Evolutionary conservation across 352 stramenopile species (phyloP).

Genomic region (Hyaloperonospora brassicae): DNA sequence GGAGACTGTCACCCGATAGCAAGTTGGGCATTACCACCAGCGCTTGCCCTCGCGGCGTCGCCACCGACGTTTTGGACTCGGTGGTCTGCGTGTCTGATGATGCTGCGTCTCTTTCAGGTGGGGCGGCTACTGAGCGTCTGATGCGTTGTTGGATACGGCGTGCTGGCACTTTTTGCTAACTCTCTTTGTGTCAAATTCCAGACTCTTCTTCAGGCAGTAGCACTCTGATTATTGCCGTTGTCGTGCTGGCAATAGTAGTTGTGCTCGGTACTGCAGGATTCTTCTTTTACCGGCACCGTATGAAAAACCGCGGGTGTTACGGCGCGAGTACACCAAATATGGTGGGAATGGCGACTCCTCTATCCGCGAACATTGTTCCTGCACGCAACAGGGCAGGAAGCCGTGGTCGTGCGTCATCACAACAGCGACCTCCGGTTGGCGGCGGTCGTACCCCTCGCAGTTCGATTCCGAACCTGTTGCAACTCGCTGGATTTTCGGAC

Average conservation of each 20-base stretch:
- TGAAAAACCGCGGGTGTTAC: constrained; percentile 33
- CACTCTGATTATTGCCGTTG: constrained; percentile 44
- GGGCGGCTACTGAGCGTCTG: constrained; percentile 15
- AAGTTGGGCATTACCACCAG: constrained; percentile 32
- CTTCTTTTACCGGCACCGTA: constrained; percentile 42
- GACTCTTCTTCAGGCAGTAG: constrained; percentile 31
- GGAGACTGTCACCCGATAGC: constrained; percentile 34
- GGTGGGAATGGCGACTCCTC: constrained; percentile 27
- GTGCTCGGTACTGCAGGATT: constrained; percentile 39
- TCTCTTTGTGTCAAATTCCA: constrained; percentile 8
- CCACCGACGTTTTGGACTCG: constrained; percentile 40
- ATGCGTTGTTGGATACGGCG: too few relatives aligned
- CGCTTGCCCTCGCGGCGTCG: constrained; percentile 30
- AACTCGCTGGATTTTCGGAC: constrained; percentile 25
- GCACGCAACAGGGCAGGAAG: constrained; percentile 20
- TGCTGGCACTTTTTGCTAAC: too few relatives aligned
- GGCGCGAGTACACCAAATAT: constrained; percentile 28
- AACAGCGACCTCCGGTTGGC: constrained; percentile 21
- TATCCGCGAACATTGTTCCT: constrained; percentile 25
- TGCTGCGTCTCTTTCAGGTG: constrained; percentile 12
- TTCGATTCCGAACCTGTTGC: constrained; percentile 28
- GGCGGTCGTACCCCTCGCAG: constrained; percentile 21
- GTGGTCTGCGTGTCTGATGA: constrained; percentile 44
- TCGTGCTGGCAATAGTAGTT: constrained; percentile 42
- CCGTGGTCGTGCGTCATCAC: constrained; percentile 26